Conservation (phyloP, 768 basidiomycete species). For the Sutorius australiensis region DNA sequence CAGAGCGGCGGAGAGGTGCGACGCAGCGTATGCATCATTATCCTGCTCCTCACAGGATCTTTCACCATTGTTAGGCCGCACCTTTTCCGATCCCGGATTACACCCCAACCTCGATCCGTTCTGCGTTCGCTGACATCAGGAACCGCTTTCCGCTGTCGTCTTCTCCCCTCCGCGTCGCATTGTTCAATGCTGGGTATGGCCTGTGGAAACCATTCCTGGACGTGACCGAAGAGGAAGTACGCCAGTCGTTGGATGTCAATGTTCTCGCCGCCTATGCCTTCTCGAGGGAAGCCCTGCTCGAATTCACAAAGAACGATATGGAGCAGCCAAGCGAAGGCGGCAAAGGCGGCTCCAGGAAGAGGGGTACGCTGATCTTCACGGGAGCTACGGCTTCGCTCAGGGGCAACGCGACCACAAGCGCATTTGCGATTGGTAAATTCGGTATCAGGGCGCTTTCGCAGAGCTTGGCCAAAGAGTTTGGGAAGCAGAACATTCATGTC, state of each 20-base stretch:
- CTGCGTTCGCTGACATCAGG: slow-evolving; percentile 47
- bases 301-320: slow-evolving; percentile 52
- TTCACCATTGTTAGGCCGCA: slow-evolving; percentile 41
- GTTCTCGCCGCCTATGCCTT: slow-evolving; percentile 62
- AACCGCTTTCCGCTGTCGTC: slow-evolving; percentile 42
- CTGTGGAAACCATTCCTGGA: slow-evolving; percentile 68
- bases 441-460: slow-evolving; percentile 62
- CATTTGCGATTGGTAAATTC: slow-evolving; percentile 62
- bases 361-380: slow-evolving; percentile 67
- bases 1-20: slow-evolving; percentile 53
- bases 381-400: slow-evolving; percentile 67
- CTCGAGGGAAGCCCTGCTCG: slow-evolving; percentile 53
- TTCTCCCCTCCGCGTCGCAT: slow-evolving; percentile 53
- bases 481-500: slow-evolving; percentile 71
- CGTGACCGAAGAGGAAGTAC: slow-evolving; percentile 54
- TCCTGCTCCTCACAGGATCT: background rate
- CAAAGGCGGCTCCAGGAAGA: slow-evolving; percentile 43
- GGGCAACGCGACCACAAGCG: slow-evolving; percentile 59
- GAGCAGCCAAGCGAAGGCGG: slow-evolving; percentile 41
- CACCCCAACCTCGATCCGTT: slow-evolving; percentile 46
- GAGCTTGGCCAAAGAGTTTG: slow-evolving; percentile 72
- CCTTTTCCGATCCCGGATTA: slow-evolving; percentile 54
- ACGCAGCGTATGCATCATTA: slow-evolving; percentile 3
- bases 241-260: slow-evolving; percentile 47
- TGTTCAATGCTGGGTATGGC: slow-evolving; percentile 59